These are phyloP conservation scores for Moesziomyces sp. DNA, from an alignment of 1,284 basidiomycete species.

Conservation along the genomic window DNA sequence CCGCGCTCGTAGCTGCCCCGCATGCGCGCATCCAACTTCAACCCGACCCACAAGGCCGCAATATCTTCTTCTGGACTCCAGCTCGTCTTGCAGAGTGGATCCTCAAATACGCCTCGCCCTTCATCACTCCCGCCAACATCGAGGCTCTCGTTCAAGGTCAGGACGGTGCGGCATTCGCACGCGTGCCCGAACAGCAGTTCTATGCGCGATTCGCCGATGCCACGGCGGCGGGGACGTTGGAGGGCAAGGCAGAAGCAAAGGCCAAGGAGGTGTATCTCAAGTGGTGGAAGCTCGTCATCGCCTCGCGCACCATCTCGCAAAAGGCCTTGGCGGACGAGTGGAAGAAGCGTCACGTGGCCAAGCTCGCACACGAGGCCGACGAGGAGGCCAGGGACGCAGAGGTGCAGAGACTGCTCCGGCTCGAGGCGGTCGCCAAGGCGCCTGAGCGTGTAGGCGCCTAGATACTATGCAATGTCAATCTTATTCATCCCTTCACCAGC, in stretches of 20 bases:
- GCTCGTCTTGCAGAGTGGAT: conserved; percentile 9
- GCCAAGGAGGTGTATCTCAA: conserved; percentile 29
- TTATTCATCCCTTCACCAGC: too few species aligned
- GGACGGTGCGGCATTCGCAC: conserved; percentile 14
- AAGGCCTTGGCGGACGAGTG: conserved; percentile 28
- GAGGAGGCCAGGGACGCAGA: conserved; percentile 11
- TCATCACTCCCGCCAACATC: neutral
- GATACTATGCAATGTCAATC: neutral
- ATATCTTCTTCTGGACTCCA: conserved; percentile 29
- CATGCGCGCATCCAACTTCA: conserved; percentile 8
- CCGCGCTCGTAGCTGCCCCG: conserved; percentile 7
- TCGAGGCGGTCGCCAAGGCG: conserved; percentile 12
- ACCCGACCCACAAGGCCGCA: conserved; percentile 13
- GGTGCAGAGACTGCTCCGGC: conserved; percentile 11
- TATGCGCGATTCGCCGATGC: neutral
- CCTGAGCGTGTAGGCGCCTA: neutral
- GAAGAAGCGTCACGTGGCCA: conserved; percentile 19
- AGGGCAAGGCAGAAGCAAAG: neutral
- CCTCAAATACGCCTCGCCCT: conserved; percentile 7
- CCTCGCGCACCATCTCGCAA: conserved; percentile 18
- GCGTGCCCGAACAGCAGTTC: conserved; percentile 22
- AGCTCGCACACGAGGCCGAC: conserved; percentile 7
- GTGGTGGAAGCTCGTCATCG: conserved; percentile 41
- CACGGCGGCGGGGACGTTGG: too few species aligned
- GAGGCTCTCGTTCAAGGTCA: neutral